A percentile compares a stretch with the other conserved stretches of the same genome.
These are phyloP conservation scores for Ceratobasidium theobromae DNA, from an alignment of 1,284 basidiomycete species.

Conservation along the genomic window DNA sequence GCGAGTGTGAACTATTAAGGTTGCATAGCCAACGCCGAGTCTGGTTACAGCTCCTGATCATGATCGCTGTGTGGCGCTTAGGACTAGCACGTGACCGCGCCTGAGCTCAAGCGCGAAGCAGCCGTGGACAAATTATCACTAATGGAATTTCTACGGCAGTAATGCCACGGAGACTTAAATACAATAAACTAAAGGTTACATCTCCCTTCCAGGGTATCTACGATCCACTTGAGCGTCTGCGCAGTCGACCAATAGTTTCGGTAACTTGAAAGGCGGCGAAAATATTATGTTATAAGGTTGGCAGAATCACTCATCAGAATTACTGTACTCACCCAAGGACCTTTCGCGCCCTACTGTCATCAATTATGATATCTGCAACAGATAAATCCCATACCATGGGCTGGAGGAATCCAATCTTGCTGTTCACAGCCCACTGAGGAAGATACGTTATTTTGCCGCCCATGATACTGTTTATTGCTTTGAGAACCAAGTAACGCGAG, in stretches of 20 bases:
- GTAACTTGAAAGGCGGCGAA: background rate
- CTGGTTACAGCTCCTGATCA: no score
- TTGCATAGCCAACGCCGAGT: no score
- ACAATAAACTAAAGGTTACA: background rate
- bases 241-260: conserved; percentile 22
- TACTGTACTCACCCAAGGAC: conserved; percentile 10
- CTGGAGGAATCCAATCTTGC: background rate
- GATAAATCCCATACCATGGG: conserved; percentile 17
- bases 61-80: no score
- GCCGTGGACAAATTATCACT: no score
- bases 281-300: background rate
- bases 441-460: background rate
- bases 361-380: conserved; percentile 16
- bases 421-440: conserved; percentile 7
- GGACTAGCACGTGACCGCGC: no score
- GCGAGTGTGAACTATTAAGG: no score
- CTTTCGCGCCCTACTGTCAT: conserved; percentile 11
- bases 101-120: no score
- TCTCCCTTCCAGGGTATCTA: conserved; percentile 4
- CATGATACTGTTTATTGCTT: no score
- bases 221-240: conserved; percentile 15
- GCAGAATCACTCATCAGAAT: background rate
- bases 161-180: no score
- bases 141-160: no score
- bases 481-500: no score